Evolutionary conservation across 2,329 filamentous ascomycete species (phyloP), one percentile per base, ranked within the genome.

Genomic region (Trichoderma citrinoviride): DNA sequence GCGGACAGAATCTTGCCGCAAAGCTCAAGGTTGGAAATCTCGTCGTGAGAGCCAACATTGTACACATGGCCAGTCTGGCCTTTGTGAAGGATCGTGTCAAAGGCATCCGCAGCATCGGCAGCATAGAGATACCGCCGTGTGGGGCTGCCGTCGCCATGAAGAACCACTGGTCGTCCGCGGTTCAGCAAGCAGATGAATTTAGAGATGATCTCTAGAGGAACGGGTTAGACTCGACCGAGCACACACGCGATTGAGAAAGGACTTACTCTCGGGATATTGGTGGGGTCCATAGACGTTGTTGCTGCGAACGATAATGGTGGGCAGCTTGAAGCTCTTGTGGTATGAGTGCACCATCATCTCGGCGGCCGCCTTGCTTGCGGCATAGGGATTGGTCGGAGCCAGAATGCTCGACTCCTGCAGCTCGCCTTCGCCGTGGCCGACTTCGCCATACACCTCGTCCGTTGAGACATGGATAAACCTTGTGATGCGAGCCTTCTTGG

Each of bases 331-430:
- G 76, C 88, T 91, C 79, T 91, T 92, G 73, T 89, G 85, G 75
- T 93, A 95, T n/a, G 90, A 91, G 75, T 90, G 88, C n/a, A 94
- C 90, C 72, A 92, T 82, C 90, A 93, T 93, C 78, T 93, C 90
- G 6, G 90, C 90, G 1, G 90, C 90, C 3, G 90, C 90, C 77
- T 93, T 93, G 77, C 87, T 90, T 21, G 90, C 90, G 10, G 90
- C 88, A 70, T 93, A 93, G 15, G 91, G 91, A 72, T 94, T 95
- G 21, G 91, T 93, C 0, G 91, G 91, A 1, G 88, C 87, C 40
- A 94, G 81, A 69, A 91, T 86, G 77, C 89, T 91, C 17, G 86
- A 85, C 78, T 93, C 91, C 47, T 88, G 79, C 68, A 92, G 76
- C 72, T 92, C 90, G 66, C 90, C 88, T 3, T 87, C 87, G 41